Percentiles rank a stretch among this genome's conserved stretches.
Conservation (phyloP, 805 yeast genomes). For the Monosporozyma aquatica region DNA sequence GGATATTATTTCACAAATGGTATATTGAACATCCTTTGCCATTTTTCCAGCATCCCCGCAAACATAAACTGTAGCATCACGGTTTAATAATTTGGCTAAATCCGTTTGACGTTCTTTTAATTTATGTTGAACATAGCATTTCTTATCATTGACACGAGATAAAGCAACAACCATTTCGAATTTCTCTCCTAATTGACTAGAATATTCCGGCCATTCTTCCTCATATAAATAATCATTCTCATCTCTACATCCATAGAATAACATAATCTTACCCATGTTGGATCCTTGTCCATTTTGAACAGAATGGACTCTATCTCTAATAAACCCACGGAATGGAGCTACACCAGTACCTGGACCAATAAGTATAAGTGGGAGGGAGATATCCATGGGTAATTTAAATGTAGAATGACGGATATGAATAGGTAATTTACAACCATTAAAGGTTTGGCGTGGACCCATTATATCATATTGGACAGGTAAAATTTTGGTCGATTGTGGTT, state of each 20-base stretch:
- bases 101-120: constrained; percentile 43
- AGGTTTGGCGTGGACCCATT: constrained; percentile 70
- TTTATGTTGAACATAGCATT: constrained; percentile 79
- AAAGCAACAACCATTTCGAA: constrained; percentile 78
- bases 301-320: constrained; percentile 72
- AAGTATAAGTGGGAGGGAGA: constrained; percentile 76
- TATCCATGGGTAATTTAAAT: constrained; percentile 84
- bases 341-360: constrained; percentile 99
- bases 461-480: constrained; percentile 55
- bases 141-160: constrained; percentile 56
- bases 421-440: constrained; percentile 51
- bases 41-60: constrained; percentile 95
- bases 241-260: constrained; percentile 84
- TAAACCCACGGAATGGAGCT: constrained; percentile 94
- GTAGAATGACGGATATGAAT: constrained; percentile 92
- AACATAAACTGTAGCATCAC: constrained; percentile 85
- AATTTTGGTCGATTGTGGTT: constrained; percentile 13
- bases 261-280: constrained; percentile 59
- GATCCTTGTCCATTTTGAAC: constrained; percentile 30
- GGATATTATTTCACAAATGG: constrained; percentile 55
- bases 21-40: constrained; percentile 86
- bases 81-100: constrained; percentile 38
- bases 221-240: constrained; percentile 80
- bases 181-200: constrained; percentile 45
- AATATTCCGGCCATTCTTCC: constrained; percentile 80